Evolutionary conservation across 169 alveolate genomes (phyloP), one percentile per base, ranked within the genome.

Genomic region (Eimeria praecox): DNA sequence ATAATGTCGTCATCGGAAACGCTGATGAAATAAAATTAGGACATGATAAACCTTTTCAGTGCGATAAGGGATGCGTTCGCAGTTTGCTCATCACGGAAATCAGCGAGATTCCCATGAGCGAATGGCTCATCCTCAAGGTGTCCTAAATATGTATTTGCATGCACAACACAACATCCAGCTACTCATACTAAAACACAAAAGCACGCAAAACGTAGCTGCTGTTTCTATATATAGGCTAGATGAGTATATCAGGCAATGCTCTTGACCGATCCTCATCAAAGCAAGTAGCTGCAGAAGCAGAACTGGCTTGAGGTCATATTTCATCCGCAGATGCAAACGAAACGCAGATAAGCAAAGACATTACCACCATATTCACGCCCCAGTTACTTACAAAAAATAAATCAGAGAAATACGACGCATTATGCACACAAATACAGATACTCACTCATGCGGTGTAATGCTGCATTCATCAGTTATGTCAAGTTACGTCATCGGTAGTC

Each of bases 21-120:
- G 75, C 90, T 64, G 35, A 22, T 40, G 0, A 82, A 18, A 22
- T n/a, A 38, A 4, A n/a, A 16, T 20, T 27, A 1, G 56, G 10
- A 30, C 27, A 80, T 49, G 24, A 49, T 18, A 30, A 22, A 16
- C n/a, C 27, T 44, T 9, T 20, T 82, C 90, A 82, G 90, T 49
- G 90, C 90, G 90, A 82, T 82, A 82, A 82, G 90, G 90, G 90
- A 82, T 82, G 90, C 90, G 71, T 82, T 82, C 90, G 90, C 90
- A 82, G 73, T 46, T 82, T 46, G 90, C 90, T 82, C 90, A 52
- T 82, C 90, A 82, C 90, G 73, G 90, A 82, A 82, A 82, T 82
- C 90, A 82, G 90, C 69, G 90, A 82, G 90, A 82, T 82, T 82
- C 90, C 90, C 90, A 82, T 82, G 73, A 82, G 90, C 90, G 90